These are phyloP conservation scores for Triangularia verruculosa DNA, from an alignment of 2,329 filamentous ascomycete species.

Conservation along the genomic window DNA sequence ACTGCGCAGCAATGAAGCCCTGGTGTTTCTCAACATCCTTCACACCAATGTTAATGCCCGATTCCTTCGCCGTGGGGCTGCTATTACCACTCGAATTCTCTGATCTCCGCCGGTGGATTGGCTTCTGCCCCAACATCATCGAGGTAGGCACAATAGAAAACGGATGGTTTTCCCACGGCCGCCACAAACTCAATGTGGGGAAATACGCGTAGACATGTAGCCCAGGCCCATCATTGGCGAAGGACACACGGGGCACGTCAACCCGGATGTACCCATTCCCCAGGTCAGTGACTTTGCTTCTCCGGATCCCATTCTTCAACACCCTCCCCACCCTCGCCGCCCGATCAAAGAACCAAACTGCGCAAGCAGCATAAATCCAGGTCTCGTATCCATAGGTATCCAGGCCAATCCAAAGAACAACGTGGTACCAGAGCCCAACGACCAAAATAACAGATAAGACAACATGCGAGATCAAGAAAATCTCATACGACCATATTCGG, in stretches of 20 bases:
- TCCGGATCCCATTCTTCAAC: constrained; percentile 37
- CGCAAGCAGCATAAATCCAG: constrained; percentile 44
- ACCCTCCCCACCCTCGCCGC: constrained; percentile 39
- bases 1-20: neutral
- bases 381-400: constrained; percentile 44
- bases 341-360: constrained; percentile 37
- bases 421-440: constrained; percentile 43
- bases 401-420: constrained; percentile 27
- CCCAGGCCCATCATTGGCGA: constrained; percentile 29
- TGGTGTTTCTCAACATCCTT: neutral
- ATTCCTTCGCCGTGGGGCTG: constrained; percentile 10
- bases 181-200: constrained; percentile 39
- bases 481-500: constrained; percentile 36
- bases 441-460: constrained; percentile 39
- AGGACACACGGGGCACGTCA: constrained; percentile 40
- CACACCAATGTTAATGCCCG: neutral
- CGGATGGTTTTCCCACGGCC: constrained; percentile 53
- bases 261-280: constrained; percentile 37
- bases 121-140: constrained; percentile 14
- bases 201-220: constrained; percentile 49
- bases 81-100: neutral
- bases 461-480: constrained; percentile 45
- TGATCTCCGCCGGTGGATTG: neutral
- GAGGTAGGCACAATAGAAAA: constrained; percentile 43
- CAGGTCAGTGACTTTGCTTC: constrained; percentile 39